Evolutionary conservation across 202 grass and related monocot species (phyloP), one percentile per base, ranked within the genome.

Genomic region (Dendrocalamus latiflorus): DNA sequence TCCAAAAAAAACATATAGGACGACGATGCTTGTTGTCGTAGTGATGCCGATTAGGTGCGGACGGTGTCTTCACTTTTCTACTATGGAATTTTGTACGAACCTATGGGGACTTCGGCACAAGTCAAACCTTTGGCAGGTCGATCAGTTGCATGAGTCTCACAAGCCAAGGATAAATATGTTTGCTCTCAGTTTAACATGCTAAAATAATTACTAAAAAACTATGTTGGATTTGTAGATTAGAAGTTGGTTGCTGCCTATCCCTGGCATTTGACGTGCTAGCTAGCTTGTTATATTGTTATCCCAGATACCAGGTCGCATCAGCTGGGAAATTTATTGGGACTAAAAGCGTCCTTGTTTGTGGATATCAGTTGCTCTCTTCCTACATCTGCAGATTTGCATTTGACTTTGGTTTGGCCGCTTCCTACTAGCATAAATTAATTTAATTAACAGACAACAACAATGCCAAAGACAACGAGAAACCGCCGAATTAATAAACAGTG

Each of bases 361-460:
- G 78, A 78, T 82, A 78, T 64, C 18, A 30, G 18, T 65, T 61
- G 58, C 65, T 37, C 45, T 69, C 38, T 45, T 7, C 36, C 9
- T 9, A 13, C 30, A 47, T 66, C 72, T 74, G 51, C 60, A 83
- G 73, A 83, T 86, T 41, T 83, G 79, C 49, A 38, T 78, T 90
- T 90, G 88, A 86, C 88, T 90, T 85, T 75, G 61, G 79, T 68
- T 79, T 79, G 84, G 79, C 79, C 2, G 15, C 10, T 75, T 70
- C 61, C 74, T 48, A 75, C 53, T 30, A 28, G 60, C 71, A 14
- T 48, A 59, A 61, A 8, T 48, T 70, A 22, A 26, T 60, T 71
- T 71, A 47, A 72, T 45, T 73, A 72, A 62, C 51, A 44, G 42
- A 51, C 70, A 65, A 21, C 59, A 69, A 42, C 53, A 50, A 68